Base-by-base conservation (phyloP, 257 asterid genomes). In the Jaltomata sinuosa region DNA sequence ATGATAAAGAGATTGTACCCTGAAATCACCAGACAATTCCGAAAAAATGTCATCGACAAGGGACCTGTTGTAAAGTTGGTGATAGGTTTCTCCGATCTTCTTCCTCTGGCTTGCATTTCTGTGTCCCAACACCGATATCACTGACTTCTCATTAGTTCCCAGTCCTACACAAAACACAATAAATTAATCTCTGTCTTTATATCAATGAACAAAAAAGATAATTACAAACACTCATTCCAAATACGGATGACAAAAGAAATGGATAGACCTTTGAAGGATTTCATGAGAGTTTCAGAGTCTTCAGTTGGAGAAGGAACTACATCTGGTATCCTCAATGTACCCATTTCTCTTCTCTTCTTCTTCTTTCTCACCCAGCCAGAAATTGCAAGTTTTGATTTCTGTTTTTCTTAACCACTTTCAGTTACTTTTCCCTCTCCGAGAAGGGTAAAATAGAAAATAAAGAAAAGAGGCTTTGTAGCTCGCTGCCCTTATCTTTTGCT, bases 11-110 rank as follows among this genome's bases (percentile, higher is more conserved):
- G 40, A 57, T 47, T 2, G 29, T 91, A 93, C 98, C 97, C 88
- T 67, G 85, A 95, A 95, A 88, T 94, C 97, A 86, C 97, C 97
- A 68, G 98, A 94, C 77, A 95, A 84, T 85, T 95, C 96, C 79
- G 90, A 80, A 67, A 3, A 8, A 50, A 95, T 90, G 52, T 83
- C 81, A 87, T 91, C 92, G 78, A 90, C 72, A 19, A 95, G 95
- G 72, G 96, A 88, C 55, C 88, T 85, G 25, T 88, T 85, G 91
- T 93, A 92, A 80, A 91, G 91, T 90, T 86, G 90, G 74, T 85
- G 88, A 84, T 91, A 95, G 0, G 90, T 83, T 29, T 94, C 95
- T 62, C 92, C 88, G 80, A 95, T 95, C 84, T 85, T 84, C 86
- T 86, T 90, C 93, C 93, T 90, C 85, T 95, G 98, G 36, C 61